phyloP scores from a whole-genome alignment of 2,329 filamentous ascomycete species.

The Fusarium brachygibbosum region DNA sequence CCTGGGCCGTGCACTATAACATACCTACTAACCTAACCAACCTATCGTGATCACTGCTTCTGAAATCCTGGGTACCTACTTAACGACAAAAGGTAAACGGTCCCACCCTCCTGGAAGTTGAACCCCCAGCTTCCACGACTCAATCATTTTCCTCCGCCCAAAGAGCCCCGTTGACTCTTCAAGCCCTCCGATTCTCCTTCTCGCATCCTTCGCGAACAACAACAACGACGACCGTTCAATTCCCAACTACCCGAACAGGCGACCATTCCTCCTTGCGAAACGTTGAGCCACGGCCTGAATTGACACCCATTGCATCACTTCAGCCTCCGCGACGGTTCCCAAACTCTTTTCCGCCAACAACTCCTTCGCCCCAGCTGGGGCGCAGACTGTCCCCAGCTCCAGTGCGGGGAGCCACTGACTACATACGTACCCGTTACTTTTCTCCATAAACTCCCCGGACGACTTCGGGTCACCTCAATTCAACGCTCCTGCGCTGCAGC shows the following conservation, averaged over 20 bases:
- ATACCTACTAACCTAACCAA: slow-evolving; percentile 29
- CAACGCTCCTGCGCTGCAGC: slow-evolving; percentile 40
- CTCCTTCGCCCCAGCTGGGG: slow-evolving; percentile 39
- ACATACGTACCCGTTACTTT: slow-evolving; percentile 45
- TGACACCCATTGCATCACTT: slow-evolving; percentile 16
- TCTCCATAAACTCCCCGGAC: slow-evolving; percentile 44
- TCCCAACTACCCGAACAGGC: slow-evolving; percentile 12
- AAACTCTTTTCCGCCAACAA: slow-evolving; percentile 27
- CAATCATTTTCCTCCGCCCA: slow-evolving; percentile 40
- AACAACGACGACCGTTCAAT: slow-evolving; percentile 19
- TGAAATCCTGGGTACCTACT: slow-evolving; percentile 32
- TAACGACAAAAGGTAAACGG: slow-evolving; percentile 16
- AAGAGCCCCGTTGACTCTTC: slow-evolving; percentile 33
- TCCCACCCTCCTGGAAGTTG: slow-evolving; percentile 46
- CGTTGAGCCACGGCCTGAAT: slow-evolving; percentile 7
- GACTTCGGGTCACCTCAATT: slow-evolving; percentile 37
- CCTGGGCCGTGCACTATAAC: slow-evolving; percentile 38
- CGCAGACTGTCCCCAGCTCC: slow-evolving; percentile 42
- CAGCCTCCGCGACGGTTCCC: slow-evolving; percentile 16
- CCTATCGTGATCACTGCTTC: slow-evolving; percentile 46
- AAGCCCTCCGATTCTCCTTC: slow-evolving; percentile 39
- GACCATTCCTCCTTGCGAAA: slow-evolving; percentile 16
- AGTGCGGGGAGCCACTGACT: slow-evolving; percentile 49
- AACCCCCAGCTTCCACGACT: slow-evolving; percentile 49
- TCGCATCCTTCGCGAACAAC: slow-evolving; percentile 31